Evolutionary conservation across 345 rosid genomes (phyloP), one percentile per base, ranked within the genome.

Genomic region (Citrus maxima): DNA sequence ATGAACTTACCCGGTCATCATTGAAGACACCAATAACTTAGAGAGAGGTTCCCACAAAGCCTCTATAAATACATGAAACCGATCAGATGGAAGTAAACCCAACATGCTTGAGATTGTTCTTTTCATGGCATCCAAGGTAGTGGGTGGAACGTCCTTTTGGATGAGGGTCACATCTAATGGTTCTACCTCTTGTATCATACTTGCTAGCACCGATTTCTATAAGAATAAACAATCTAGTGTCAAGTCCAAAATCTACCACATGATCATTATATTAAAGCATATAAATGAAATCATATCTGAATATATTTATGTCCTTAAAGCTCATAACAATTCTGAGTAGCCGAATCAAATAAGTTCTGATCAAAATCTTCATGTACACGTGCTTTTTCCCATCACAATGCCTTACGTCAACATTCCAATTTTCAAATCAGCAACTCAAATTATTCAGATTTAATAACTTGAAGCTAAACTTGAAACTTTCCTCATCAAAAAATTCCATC

Each of bases 91-190:
- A 84, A 95, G 99, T 77, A 95, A 87, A 4, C 99, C 98, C 85
- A 95, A 81, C 98, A 95, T 95, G 80, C 99, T 97, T 0, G 97
- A 95, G 63, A 95, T 95, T 49, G 98, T 95, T 86, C 98, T 88
- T 83, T 95, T 95, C 95, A 95, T 93, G 8, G 99, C 99, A 88
- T 93, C 99, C 78, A 95, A 82, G 21, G 98, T 92, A 19, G 96
- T 89, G 3, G 90, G 81, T 6, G 98, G 87, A 64, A 95, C 97
- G 72, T 95, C 98, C 79, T 90, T 93, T 67, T 95, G 99, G 70
- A 95, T 93, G 18, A 92, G 81, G 85, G 93, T 90, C 85, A 95
- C 95, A 74, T 95, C 99, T 75, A 95, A 78, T 10, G 99, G 98
- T 61, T 95, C 99, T 77, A 93, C 90, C 86, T 93, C 98, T 81